Percentiles rank a stretch among this genome's conserved stretches.
phyloP scores from a whole-genome alignment of 345 rosid species.

The Melaleuca quinquenervia region DNA sequence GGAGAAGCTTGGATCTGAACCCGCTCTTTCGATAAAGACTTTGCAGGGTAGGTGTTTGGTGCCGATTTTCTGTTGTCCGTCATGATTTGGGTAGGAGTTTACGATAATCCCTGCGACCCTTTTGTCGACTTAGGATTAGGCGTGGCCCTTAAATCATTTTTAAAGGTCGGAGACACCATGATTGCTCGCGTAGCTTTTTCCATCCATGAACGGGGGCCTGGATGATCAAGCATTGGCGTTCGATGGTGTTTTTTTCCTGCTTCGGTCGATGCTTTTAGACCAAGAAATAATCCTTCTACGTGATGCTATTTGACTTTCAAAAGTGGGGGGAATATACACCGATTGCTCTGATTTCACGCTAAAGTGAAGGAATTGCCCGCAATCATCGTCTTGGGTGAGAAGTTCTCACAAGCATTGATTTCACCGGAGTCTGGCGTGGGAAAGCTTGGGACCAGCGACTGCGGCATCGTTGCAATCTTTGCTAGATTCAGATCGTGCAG shows the following conservation, averaged over 20 bases:
- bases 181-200: not conserved
- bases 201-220: not conserved
- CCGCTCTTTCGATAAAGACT: not conserved
- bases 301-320: not conserved
- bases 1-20: not conserved
- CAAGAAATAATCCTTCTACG: not conserved
- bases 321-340: not conserved
- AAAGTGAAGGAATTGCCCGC: not conserved
- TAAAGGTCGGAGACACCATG: not conserved
- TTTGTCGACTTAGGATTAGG: not conserved
- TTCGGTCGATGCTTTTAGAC: not conserved
- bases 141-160: not conserved
- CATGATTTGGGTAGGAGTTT: not conserved
- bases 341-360: not conserved
- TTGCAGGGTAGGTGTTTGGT: not conserved
- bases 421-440: not conserved
- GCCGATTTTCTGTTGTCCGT: not conserved
- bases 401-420: not conserved
- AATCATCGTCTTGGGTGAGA: not conserved
- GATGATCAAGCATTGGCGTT: not conserved
- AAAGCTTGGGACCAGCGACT: not conserved
- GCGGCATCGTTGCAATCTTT: too few relatives aligned
- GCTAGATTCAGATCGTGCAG: not conserved
- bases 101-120: not conserved
- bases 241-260: not conserved